Evolutionary conservation across 2,329 filamentous ascomycete genomes (phyloP).

Genomic region (Tolypocladium amazonense): DNA sequence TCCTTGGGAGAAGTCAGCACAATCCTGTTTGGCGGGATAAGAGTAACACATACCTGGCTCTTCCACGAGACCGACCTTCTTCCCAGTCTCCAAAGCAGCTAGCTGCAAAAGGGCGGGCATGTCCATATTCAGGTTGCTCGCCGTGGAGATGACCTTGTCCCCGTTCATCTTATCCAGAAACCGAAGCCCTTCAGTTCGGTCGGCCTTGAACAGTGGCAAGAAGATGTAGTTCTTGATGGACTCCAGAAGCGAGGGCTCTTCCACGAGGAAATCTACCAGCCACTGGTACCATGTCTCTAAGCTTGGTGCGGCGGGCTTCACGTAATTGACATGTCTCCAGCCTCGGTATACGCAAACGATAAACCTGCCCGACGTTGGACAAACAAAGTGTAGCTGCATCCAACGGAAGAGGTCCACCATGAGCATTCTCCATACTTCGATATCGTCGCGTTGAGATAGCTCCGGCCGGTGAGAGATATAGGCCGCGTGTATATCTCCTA

Average conservation of each 20-base stretch:
- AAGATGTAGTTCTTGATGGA: slow-evolving; percentile 56
- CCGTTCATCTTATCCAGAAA: slow-evolving; percentile 51
- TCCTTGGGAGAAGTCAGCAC: slow-evolving; percentile 9
- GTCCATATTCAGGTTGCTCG: slow-evolving; percentile 34
- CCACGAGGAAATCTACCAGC: slow-evolving; percentile 38
- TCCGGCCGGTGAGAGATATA: slow-evolving; percentile 30
- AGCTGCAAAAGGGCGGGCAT: slow-evolving; percentile 50
- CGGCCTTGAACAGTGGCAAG: slow-evolving; percentile 49
- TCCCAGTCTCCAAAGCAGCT: slow-evolving; percentile 58
- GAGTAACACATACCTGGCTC: slow-evolving; percentile 43
- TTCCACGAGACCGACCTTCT: slow-evolving; percentile 58
- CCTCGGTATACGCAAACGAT: slow-evolving; percentile 45
- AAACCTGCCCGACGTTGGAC: slow-evolving; percentile 49
- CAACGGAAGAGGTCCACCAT: slow-evolving; percentile 39
- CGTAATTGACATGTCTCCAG: slow-evolving; percentile 23
- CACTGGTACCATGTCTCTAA: slow-evolving; percentile 44
- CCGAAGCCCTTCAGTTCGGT: slow-evolving; percentile 38
- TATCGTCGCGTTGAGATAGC: slow-evolving; percentile 1
- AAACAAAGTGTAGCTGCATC: slow-evolving; percentile 47
- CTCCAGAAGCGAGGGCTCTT: slow-evolving; percentile 43
- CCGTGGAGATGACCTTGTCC: slow-evolving; percentile 33
- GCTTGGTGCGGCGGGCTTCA: slow-evolving; percentile 15
- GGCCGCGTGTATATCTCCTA: slow-evolving; percentile 31
- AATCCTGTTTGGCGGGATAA: background rate
- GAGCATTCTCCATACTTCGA: slow-evolving; percentile 38